A percentile compares a stretch with the other conserved stretches of the same genome.
phyloP scores from a whole-genome alignment of 1,284 basidiomycete species.

The Ustilago crameri region DNA sequence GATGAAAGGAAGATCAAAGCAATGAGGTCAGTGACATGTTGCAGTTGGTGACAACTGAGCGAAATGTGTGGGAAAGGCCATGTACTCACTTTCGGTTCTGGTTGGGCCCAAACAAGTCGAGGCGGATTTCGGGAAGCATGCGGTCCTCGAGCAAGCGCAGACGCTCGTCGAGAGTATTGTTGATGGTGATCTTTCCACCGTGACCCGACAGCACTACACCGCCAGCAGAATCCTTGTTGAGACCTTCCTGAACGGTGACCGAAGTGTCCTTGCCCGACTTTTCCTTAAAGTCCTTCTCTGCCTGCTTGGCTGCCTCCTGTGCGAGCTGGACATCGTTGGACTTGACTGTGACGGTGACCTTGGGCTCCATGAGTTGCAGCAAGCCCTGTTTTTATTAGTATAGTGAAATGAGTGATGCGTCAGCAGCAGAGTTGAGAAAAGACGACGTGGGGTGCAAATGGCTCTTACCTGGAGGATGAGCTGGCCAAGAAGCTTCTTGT shows the following conservation, averaged over 20 bases:
- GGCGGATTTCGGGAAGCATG: constrained; percentile 67
- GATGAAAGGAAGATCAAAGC: neutral
- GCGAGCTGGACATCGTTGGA: constrained; percentile 62
- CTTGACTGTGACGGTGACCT: constrained; percentile 57
- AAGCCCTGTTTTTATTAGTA: constrained; percentile 42
- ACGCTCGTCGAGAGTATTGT: constrained; percentile 67
- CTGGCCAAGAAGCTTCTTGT: constrained; percentile 55
- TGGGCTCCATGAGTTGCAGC: constrained; percentile 63
- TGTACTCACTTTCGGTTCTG: constrained; percentile 63
- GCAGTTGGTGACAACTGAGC: neutral
- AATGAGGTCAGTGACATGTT: constrained; percentile 3
- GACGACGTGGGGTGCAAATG: neutral
- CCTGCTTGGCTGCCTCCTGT: constrained; percentile 75
- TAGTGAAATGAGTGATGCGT: neutral
- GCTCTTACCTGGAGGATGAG: constrained; percentile 79
- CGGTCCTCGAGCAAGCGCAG: constrained; percentile 62
- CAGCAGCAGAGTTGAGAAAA: neutral
- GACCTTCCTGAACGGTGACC: constrained; percentile 75
- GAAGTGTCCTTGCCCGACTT: constrained; percentile 79
- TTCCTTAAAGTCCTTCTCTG: constrained; percentile 76
- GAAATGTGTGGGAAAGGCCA: neutral
- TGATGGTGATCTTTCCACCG: constrained; percentile 62
- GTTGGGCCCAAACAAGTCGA: constrained; percentile 66
- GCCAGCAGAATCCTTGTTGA: constrained; percentile 75
- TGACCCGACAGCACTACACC: constrained; percentile 59